Conservation (phyloP, 2,329 filamentous ascomycete species). For the Paracoccidioides brasiliensis region DNA sequence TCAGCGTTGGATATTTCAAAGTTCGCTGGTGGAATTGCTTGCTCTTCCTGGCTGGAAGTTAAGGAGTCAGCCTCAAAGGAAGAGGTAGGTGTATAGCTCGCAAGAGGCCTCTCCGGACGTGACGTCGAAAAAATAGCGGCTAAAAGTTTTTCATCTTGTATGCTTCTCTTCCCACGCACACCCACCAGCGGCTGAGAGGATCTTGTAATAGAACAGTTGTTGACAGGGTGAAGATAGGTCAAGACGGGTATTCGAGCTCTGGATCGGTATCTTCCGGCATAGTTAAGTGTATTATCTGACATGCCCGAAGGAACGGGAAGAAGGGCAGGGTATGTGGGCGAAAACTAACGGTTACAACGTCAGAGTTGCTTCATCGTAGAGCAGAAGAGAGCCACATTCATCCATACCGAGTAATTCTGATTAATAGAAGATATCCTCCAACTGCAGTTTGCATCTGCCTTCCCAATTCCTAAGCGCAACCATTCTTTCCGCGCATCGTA, state of each 20-base stretch:
- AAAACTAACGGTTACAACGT: constrained; percentile 44
- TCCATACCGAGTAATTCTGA: constrained; percentile 55
- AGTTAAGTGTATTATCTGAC: constrained; percentile 94
- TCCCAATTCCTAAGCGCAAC: constrained; percentile 71
- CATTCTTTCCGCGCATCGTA: constrained; percentile 84
- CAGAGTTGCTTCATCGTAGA: constrained; percentile 13
- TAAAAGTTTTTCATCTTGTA: constrained; percentile 89
- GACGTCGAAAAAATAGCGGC: constrained; percentile 81
- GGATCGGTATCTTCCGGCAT: constrained; percentile 80
- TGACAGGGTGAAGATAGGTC: constrained; percentile 89
- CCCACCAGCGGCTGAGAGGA: constrained; percentile 88
- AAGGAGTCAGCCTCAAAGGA: constrained; percentile 32
- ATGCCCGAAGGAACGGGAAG: constrained; percentile 77
- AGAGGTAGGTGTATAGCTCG: constrained; percentile 25
- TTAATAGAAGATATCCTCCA: constrained; percentile 92
- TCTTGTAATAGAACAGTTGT: constrained; percentile 91
- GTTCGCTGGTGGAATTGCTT: constrained; percentile 32
- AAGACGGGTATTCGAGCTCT: constrained; percentile 76
- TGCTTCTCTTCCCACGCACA: constrained; percentile 73
- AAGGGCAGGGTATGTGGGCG: constrained; percentile 77
- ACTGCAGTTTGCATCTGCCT: constrained; percentile 61
- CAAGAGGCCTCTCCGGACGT: constrained; percentile 31
- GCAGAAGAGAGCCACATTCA: neutral
- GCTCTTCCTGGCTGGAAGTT: constrained; percentile 40
- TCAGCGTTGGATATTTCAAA: constrained; percentile 50